A percentile compares a stretch with the other conserved stretches of the same genome.
phyloP scores from a whole-genome alignment of 768 basidiomycete species.

The Trametes coccinea region DNA sequence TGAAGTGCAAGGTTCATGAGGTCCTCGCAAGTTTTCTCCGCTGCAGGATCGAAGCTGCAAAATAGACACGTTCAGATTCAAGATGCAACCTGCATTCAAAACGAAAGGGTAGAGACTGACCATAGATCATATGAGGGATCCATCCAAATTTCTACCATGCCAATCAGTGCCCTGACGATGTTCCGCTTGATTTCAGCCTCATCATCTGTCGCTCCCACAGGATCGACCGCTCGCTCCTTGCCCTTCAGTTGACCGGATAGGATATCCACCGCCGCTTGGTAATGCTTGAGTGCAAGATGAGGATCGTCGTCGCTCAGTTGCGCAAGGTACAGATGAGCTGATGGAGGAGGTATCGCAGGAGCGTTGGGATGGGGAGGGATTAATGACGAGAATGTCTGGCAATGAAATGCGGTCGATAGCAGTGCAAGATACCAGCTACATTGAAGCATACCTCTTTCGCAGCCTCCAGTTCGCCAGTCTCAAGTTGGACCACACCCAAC shows the following conservation, averaged over 20 bases:
- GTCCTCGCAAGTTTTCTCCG: slow-evolving; percentile 79
- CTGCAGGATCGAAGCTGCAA: slow-evolving; percentile 74
- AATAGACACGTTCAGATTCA: background rate
- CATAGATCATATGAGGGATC: slow-evolving; percentile 86
- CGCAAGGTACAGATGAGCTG: slow-evolving; percentile 87
- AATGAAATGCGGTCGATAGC: too few species aligned
- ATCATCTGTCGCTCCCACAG: slow-evolving; percentile 40
- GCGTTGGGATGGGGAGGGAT: slow-evolving; percentile 63
- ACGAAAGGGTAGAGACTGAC: slow-evolving; percentile 41
- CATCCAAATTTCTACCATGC: slow-evolving; percentile 97
- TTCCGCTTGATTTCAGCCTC: slow-evolving; percentile 64
- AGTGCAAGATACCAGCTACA: background rate
- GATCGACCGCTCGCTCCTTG: slow-evolving; percentile 55
- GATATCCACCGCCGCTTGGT: slow-evolving; percentile 77
- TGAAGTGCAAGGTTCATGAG: slow-evolving; percentile 72
- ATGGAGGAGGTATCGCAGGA: slow-evolving; percentile 61
- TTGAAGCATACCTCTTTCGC: slow-evolving; percentile 60
- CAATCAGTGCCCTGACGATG: slow-evolving; percentile 77
- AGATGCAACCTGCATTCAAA: too few species aligned
- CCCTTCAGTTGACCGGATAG: slow-evolving; percentile 70
- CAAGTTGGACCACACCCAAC: slow-evolving; percentile 75
- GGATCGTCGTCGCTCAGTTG: slow-evolving; percentile 82
- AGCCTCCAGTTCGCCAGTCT: slow-evolving; percentile 71
- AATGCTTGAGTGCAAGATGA: slow-evolving; percentile 68
- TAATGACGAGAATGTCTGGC: slow-evolving; percentile 60